Conservation (phyloP, 2,329 filamentous ascomycete genomes). For the Exophiala bonariae region DNA sequence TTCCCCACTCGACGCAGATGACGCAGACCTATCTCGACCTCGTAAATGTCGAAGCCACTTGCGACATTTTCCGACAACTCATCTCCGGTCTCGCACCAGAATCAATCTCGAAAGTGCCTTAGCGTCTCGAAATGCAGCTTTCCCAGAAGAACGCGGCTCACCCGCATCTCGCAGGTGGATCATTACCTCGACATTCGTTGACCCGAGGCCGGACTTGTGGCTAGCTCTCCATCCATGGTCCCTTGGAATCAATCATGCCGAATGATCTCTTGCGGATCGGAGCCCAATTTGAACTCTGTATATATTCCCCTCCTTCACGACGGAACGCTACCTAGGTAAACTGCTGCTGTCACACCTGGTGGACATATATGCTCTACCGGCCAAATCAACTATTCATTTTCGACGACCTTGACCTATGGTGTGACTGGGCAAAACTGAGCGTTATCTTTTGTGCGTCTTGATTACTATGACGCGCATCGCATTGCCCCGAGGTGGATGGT, state of each 20-base stretch:
- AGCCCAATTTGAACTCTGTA: conserved; percentile 11
- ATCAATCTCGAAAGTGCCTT: conserved; percentile 15
- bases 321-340: not conserved
- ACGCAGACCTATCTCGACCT: too few species aligned
- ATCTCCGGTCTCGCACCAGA: conserved; percentile 15
- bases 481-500: conserved; percentile 13
- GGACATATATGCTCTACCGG: too few species aligned
- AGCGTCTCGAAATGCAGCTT: conserved; percentile 18
- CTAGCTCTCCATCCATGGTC: too few species aligned
- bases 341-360: too few species aligned
- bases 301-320: conserved; percentile 15
- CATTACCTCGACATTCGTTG: too few species aligned
- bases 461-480: conserved; percentile 15
- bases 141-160: not conserved
- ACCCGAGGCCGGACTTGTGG: too few species aligned
- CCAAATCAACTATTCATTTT: too few species aligned
- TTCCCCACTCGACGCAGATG: too few species aligned
- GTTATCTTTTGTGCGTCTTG: too few species aligned
- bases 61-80: not conserved
- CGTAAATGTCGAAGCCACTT: not conserved
- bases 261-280: too few species aligned
- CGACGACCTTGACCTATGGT: not conserved
- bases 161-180: conserved; percentile 12
- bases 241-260: conserved; percentile 4
- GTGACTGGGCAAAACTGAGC: not conserved